These are phyloP conservation scores for Fomitopsis serialis DNA, from an alignment of 768 basidiomycete species.

Conservation along the genomic window DNA sequence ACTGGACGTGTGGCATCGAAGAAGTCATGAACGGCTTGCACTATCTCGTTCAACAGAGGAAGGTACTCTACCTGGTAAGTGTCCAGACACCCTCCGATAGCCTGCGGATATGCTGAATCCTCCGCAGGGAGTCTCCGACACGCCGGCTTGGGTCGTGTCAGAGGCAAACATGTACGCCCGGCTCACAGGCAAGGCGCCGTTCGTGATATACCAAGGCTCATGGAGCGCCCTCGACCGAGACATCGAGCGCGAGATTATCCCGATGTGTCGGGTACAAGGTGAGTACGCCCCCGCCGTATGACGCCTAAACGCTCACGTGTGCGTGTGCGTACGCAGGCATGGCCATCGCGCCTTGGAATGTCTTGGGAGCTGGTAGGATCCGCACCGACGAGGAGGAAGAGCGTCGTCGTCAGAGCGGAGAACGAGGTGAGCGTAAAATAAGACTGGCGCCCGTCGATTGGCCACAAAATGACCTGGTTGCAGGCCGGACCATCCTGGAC, in stretches of 20 bases:
- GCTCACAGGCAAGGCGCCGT: conserved; percentile 30
- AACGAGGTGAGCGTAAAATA: conserved; percentile 27
- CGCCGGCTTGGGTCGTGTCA: conserved; percentile 30
- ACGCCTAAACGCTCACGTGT: conserved; percentile 27
- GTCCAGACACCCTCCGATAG: not conserved
- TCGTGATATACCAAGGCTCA: conserved; percentile 37
- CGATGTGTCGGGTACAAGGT: conserved; percentile 23
- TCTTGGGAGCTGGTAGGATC: conserved; percentile 35
- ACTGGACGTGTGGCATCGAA: conserved; percentile 43
- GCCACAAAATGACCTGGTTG: conserved; percentile 1
- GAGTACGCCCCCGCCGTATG: conserved; percentile 17
- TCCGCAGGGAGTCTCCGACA: conserved; percentile 17
- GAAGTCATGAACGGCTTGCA: conserved; percentile 51
- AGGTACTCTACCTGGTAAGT: conserved; percentile 30
- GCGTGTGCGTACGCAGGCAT: conserved; percentile 18
- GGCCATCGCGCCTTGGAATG: conserved; percentile 39
- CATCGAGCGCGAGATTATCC: conserved; percentile 39
- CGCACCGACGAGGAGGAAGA: conserved; percentile 35
- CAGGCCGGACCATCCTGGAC: conserved; percentile 28
- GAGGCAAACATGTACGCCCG: conserved; percentile 35
- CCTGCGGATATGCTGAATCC: not conserved
- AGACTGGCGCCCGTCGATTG: no score
- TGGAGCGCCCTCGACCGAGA: conserved; percentile 28
- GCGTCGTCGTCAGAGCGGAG: conserved; percentile 22
- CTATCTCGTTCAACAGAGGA: conserved; percentile 40